Conservation (phyloP, 805 yeast species). For the Yarrowia bubula region DNA sequence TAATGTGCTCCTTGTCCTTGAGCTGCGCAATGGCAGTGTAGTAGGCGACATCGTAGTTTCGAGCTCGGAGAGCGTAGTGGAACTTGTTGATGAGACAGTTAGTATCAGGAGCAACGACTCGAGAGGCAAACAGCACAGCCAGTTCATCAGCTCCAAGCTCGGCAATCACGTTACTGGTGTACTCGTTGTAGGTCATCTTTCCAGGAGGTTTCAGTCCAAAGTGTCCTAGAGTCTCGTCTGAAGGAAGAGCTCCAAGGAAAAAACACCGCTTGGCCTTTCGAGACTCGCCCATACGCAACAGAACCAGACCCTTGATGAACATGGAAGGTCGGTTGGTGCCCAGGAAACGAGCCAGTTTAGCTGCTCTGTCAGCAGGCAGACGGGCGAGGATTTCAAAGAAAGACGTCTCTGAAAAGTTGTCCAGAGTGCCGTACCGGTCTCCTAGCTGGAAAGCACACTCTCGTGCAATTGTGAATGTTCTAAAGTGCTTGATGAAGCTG, state of each 20-base stretch:
- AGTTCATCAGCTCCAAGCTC: background rate
- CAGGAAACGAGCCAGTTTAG: constrained; percentile 13
- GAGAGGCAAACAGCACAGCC: background rate
- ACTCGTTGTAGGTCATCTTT: background rate
- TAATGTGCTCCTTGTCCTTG: background rate
- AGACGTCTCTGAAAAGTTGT: background rate
- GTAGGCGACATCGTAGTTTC: constrained; percentile 22
- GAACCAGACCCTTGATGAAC: constrained; percentile 17
- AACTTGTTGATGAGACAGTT: background rate
- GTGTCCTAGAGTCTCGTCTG: background rate
- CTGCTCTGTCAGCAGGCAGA: background rate
- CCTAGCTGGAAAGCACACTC: constrained; percentile 24
- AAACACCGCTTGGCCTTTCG: constrained; percentile 24
- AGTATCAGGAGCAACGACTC: background rate
- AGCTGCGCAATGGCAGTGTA: constrained; percentile 16
- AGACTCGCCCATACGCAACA: constrained; percentile 7
- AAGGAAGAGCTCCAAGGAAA: background rate
- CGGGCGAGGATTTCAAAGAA: background rate
- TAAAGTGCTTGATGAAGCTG: background rate
- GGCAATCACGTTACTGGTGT: background rate
- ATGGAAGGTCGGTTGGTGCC: background rate
- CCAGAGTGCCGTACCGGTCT: constrained; percentile 18
- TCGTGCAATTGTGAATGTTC: constrained; percentile 13
- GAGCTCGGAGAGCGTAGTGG: background rate
- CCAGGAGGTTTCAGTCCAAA: background rate